Conservation (phyloP, 495 filamentous ascomycete genomes). For the Usnea hakonensis region DNA sequence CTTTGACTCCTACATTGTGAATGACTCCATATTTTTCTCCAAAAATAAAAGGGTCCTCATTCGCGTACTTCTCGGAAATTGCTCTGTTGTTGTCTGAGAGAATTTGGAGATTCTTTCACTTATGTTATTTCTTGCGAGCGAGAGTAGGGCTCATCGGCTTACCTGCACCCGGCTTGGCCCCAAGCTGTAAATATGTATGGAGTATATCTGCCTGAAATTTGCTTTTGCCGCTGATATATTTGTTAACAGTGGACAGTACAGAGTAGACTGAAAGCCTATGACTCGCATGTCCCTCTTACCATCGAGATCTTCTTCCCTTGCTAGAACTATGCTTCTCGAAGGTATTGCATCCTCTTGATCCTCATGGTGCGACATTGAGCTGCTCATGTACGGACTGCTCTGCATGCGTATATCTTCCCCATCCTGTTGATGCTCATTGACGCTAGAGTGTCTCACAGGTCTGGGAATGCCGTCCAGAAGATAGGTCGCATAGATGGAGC, state of each 20-base stretch:
- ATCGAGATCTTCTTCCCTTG: constrained; percentile 72
- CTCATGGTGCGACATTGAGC: constrained; percentile 50
- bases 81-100: constrained; percentile 62
- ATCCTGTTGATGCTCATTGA: constrained; percentile 29
- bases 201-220: constrained; percentile 60
- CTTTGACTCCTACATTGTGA: constrained; percentile 56
- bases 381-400: constrained; percentile 56
- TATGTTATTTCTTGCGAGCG: constrained; percentile 3
- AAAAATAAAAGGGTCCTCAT: constrained; percentile 56
- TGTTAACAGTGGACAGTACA: not conserved
- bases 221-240: constrained; percentile 50
- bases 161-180: constrained; percentile 62
- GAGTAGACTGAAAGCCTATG: not conserved
- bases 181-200: constrained; percentile 83
- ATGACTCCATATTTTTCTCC: constrained; percentile 62
- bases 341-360: constrained; percentile 34
- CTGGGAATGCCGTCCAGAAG: constrained; percentile 60
- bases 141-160: not conserved
- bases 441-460: constrained; percentile 26
- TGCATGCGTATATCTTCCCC: constrained; percentile 70
- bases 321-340: constrained; percentile 57
- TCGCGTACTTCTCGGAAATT: constrained; percentile 41
- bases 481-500: constrained; percentile 78
- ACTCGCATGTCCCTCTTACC: constrained; percentile 36
- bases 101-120: constrained; percentile 54